phyloP scores from a whole-genome alignment of 129 eudicot species.

The Silybum marianum region DNA sequence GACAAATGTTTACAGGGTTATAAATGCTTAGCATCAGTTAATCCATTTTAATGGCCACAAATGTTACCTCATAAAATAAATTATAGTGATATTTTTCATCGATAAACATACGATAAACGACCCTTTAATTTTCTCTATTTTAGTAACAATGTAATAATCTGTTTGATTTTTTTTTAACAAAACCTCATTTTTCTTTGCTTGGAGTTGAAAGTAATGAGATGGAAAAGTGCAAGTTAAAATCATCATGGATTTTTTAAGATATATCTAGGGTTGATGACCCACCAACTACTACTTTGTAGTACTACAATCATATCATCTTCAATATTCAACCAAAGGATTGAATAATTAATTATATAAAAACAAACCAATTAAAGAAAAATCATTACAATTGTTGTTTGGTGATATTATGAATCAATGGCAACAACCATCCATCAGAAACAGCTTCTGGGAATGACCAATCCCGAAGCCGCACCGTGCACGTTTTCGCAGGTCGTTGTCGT shows the following conservation, averaged over 20 bases:
- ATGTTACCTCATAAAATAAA: too few species aligned
- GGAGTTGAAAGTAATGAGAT: too few species aligned
- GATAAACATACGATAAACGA: too few species aligned
- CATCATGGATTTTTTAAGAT: neutral
- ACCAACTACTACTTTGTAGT: slow-evolving; percentile 12
- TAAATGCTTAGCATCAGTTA: too few species aligned
- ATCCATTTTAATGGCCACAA: too few species aligned
- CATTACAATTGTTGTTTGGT: slow-evolving; percentile 36
- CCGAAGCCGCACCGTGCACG: slow-evolving; percentile 37
- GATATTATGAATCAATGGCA: neutral
- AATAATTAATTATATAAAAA: slow-evolving; percentile 2
- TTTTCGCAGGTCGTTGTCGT: slow-evolving; percentile 55
- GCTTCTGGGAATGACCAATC: slow-evolving; percentile 35
- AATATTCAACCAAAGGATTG: slow-evolving; percentile 45
- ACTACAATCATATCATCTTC: slow-evolving; percentile 2
- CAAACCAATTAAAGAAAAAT: slow-evolving; percentile 8
- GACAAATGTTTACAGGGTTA: too few species aligned
- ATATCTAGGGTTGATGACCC: neutral
- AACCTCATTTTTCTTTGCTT: too few species aligned
- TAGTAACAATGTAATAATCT: too few species aligned
- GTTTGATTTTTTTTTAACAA: too few species aligned
- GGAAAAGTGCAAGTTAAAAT: neutral
- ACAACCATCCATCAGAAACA: slow-evolving; percentile 31
- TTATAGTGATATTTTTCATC: too few species aligned
- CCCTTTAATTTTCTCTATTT: too few species aligned